Conservation (phyloP, 1,284 basidiomycete species). For the Apiotrichum veenhuisii region DNA sequence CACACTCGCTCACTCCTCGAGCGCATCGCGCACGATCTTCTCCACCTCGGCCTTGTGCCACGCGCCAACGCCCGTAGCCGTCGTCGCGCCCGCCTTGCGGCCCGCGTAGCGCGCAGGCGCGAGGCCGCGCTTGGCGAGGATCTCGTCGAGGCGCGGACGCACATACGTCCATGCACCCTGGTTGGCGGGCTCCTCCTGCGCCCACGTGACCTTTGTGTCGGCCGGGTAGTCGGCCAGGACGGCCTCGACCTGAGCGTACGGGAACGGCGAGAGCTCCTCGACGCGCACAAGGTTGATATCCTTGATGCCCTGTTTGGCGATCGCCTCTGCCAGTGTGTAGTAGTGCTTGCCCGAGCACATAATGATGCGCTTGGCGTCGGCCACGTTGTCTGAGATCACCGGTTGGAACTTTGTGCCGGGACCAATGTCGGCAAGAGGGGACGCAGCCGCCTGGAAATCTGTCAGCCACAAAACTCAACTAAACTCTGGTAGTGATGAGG, state of each 20-base stretch:
- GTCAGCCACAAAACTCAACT: constrained; percentile 8
- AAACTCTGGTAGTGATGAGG: too few relatives aligned
- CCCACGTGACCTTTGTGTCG: constrained; percentile 57
- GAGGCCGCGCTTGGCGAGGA: constrained; percentile 50
- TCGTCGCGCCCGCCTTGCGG: constrained; percentile 65
- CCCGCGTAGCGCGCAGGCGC: constrained; percentile 59
- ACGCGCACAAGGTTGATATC: constrained; percentile 66
- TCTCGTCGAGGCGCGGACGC: constrained; percentile 55
- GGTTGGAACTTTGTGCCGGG: constrained; percentile 65
- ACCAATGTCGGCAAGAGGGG: constrained; percentile 63
- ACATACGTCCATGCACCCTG: constrained; percentile 76
- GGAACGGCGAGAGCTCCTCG: constrained; percentile 83
- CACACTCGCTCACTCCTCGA: constrained; percentile 8
- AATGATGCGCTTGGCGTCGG: constrained; percentile 36
- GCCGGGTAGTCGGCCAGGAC: constrained; percentile 55
- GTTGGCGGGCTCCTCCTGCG: constrained; percentile 83
- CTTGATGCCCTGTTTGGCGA: constrained; percentile 56
- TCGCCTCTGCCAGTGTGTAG: constrained; percentile 73
- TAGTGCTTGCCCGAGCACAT: constrained; percentile 74
- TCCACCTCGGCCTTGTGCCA: constrained; percentile 65
- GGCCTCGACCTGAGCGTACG: constrained; percentile 58
- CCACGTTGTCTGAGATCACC: constrained; percentile 58
- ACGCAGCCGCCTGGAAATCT: constrained; percentile 63
- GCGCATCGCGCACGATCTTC: constrained; percentile 57
- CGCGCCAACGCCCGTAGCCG: constrained; percentile 71